Conservation (phyloP, 805 yeast genomes). For the Candida anglica region DNA sequence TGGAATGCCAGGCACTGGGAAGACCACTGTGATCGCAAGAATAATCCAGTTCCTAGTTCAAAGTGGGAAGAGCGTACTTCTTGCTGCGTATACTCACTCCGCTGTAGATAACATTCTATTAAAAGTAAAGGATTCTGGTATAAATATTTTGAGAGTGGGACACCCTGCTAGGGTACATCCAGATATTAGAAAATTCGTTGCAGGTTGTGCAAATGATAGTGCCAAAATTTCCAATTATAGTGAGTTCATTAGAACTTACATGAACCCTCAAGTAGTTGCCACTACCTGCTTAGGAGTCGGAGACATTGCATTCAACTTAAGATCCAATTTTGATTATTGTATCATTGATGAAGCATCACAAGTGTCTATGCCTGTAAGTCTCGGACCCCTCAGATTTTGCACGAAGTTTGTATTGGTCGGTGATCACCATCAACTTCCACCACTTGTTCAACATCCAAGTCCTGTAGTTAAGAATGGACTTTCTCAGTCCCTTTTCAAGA, state of each 20-base stretch:
- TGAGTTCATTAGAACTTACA: constrained; percentile 45
- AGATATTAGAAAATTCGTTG: constrained; percentile 50
- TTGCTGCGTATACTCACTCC: constrained; percentile 89
- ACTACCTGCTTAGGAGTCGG: constrained; percentile 79
- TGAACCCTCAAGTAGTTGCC: constrained; percentile 73
- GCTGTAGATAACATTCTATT: constrained; percentile 91
- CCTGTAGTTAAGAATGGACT: constrained; percentile 65
- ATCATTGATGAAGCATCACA: constrained; percentile 97
- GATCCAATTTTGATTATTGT: constrained; percentile 77
- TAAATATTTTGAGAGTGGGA: constrained; percentile 65
- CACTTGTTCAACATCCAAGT: constrained; percentile 61
- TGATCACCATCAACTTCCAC: constrained; percentile 92
- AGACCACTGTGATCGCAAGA: constrained; percentile 68
- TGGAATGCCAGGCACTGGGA: constrained; percentile 98
- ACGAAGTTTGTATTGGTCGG: constrained; percentile 90
- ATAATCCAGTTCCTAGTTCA: constrained; percentile 59
- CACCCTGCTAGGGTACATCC: constrained; percentile 55
- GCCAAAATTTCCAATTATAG: constrained; percentile 33
- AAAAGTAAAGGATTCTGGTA: constrained; percentile 46
- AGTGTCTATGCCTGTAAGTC: constrained; percentile 82
- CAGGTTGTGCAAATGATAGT: constrained; percentile 27
- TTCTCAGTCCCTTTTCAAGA: constrained; percentile 71
- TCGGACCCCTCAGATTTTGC: constrained; percentile 81
- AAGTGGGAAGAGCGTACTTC: constrained; percentile 61
- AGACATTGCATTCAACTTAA: constrained; percentile 54